Evolutionary conservation across 2,329 filamentous ascomycete species (phyloP), one percentile per base, ranked within the genome.

Genomic region (Botrytis galanthina): DNA sequence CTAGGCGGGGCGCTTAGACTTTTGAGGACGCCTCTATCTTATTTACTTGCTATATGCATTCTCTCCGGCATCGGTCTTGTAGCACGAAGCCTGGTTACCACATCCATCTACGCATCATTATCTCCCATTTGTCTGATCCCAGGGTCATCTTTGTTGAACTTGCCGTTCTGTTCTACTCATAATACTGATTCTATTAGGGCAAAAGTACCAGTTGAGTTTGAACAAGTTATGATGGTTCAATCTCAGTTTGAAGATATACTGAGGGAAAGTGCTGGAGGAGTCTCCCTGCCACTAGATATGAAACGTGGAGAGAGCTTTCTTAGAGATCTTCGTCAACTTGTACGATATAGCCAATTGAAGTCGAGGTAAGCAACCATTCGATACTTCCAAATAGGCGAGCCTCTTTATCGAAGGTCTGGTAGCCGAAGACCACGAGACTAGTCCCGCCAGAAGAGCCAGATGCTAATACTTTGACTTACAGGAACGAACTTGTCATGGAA

Each of bases 241-340:
- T 85, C 88, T n/a, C 87, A 90, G 42, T 94, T 97, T 73, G 92
- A 94, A 81, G 88, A 92, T 73, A 89, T 96, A 0, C 83, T 96
- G 6, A 88, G 93, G 76, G 88, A 89, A 74, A 89, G 89, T 26
- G 87, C 89, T 1, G 86, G 90, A 35, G 89, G 90, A 1, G 88
- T 90, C 2, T 89, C 89, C 1, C 83, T 96, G 4, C 93, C 93
- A 0, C 85, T 92, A 77, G 91, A 93, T 77, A 94, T 96, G 90
- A 95, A 94, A 83, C 87, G 89, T 16, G 90, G 91, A 4, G 92
- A 95, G 81, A 85, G 89, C 3, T 90, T 91, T 1, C 90, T 96
- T 51, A 88, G 93, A 59, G 93, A 95, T 78, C 83, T 96, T 37
- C 89, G 91, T 46, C 91, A 89, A 39, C 86, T 94, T 62, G 91